These are phyloP conservation scores for Fusarium oligoseptatum DNA, from an alignment of 2,329 filamentous ascomycete species.

Conservation along the genomic window DNA sequence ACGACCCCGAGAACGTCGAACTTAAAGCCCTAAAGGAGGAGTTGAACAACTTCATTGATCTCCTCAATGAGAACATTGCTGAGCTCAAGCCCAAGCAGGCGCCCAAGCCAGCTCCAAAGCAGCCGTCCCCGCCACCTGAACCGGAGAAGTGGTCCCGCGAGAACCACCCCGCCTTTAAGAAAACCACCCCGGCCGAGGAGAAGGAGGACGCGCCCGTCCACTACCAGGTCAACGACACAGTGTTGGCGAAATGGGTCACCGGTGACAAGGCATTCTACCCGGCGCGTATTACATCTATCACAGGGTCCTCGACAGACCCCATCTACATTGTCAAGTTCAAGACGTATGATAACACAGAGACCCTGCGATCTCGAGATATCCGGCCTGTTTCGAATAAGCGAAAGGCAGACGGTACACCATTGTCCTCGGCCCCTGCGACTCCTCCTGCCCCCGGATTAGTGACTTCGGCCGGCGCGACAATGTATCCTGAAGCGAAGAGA, in stretches of 20 bases:
- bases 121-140: conserved; percentile 63
- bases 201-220: conserved; percentile 63
- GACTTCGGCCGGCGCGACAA: conserved; percentile 67
- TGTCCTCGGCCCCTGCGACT: conserved; percentile 55
- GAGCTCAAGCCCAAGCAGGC: conserved; percentile 74
- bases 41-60: conserved; percentile 83
- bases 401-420: conserved; percentile 84
- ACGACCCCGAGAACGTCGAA: conserved; percentile 84
- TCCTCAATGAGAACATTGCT: conserved; percentile 84
- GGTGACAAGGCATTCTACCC: conserved; percentile 93
- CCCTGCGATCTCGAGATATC: conserved; percentile 84
- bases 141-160: conserved; percentile 84
- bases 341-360: conserved; percentile 88
- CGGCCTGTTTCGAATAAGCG: conserved; percentile 84
- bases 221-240: conserved; percentile 90
- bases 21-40: conserved; percentile 83
- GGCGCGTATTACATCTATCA: conserved; percentile 92
- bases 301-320: conserved; percentile 89
- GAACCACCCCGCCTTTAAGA: conserved; percentile 83
- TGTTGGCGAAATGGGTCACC: conserved; percentile 90
- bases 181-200: conserved; percentile 62
- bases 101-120: conserved; percentile 60
- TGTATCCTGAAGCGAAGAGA: conserved; percentile 73
- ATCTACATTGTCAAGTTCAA: conserved; percentile 97
- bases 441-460: conserved; percentile 60